These are phyloP conservation scores for Lecanicillium sp. DNA, from an alignment of 2,329 filamentous ascomycete genomes.

Conservation along the genomic window DNA sequence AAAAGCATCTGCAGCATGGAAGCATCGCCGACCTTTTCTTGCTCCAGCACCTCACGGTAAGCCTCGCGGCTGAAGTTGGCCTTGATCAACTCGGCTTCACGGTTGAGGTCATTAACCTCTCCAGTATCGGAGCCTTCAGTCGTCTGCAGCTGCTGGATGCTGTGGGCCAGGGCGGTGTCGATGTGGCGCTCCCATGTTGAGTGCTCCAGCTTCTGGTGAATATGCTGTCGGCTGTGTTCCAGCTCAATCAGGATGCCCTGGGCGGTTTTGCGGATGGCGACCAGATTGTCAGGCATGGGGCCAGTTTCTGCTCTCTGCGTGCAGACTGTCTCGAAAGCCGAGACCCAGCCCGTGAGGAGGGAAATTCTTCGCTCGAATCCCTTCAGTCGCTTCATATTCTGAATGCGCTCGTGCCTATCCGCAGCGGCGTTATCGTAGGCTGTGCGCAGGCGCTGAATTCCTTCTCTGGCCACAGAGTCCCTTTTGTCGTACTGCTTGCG, in stretches of 20 bases:
- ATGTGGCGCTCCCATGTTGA: slow-evolving; percentile 82
- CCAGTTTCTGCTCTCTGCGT: slow-evolving; percentile 60
- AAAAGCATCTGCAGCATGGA: slow-evolving; percentile 76
- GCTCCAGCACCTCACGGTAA: slow-evolving; percentile 69
- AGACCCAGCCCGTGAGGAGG: slow-evolving; percentile 86
- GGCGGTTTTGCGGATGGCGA: slow-evolving; percentile 78
- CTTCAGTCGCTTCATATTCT: slow-evolving; percentile 74
- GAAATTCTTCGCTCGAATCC: slow-evolving; percentile 79
- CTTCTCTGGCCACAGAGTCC: slow-evolving; percentile 68
- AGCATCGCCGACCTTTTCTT: slow-evolving; percentile 75
- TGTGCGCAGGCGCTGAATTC: slow-evolving; percentile 68
- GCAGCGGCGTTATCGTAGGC: slow-evolving; percentile 75
- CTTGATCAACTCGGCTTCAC: slow-evolving; percentile 83
- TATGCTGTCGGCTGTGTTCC: slow-evolving; percentile 83
- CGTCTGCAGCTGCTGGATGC: slow-evolving; percentile 71
- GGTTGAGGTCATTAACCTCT: slow-evolving; percentile 65
- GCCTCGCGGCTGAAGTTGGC: slow-evolving; percentile 75
- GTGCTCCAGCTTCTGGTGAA: slow-evolving; percentile 76
- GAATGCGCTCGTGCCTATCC: slow-evolving; percentile 74
- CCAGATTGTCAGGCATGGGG: slow-evolving; percentile 60
- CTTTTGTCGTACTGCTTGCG: slow-evolving; percentile 85
- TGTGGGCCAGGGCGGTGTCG: slow-evolving; percentile 82
- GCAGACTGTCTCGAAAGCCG: slow-evolving; percentile 79
- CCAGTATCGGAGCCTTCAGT: slow-evolving; percentile 38
- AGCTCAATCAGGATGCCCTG: slow-evolving; percentile 84